Evolutionary conservation across 768 basidiomycete genomes (phyloP).

Genomic region (Kwoniella heveanensis): DNA sequence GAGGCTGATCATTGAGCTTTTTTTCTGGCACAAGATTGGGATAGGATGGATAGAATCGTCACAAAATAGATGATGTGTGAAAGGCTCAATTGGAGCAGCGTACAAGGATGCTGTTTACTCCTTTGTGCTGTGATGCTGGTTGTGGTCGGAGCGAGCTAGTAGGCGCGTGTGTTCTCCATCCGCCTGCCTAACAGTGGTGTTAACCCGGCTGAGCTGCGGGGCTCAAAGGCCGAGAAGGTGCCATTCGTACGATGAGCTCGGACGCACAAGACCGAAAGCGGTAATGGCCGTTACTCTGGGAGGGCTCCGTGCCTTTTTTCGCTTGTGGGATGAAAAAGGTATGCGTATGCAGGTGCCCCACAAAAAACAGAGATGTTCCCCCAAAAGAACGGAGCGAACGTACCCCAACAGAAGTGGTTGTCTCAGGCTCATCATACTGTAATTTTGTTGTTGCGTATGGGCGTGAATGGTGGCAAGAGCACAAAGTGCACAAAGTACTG

Average conservation of each 20-base stretch:
- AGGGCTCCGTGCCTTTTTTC: not conserved
- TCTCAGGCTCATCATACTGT: not conserved
- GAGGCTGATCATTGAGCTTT: not conserved
- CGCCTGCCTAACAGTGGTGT: too few species aligned
- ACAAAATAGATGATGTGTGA: not conserved
- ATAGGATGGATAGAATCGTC: too few species aligned
- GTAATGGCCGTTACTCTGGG: constrained; percentile 1
- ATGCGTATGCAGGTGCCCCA: not conserved
- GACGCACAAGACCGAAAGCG: not conserved
- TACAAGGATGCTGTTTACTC: not conserved
- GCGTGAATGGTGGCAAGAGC: too few species aligned
- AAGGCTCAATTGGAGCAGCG: not conserved
- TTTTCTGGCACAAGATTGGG: too few species aligned
- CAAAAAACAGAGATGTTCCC: not conserved
- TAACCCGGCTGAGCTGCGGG: too few species aligned
- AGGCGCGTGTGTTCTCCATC: too few species aligned
- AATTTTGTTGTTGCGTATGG: constrained; percentile 3
- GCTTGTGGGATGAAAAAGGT: too few species aligned
- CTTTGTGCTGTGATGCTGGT: not conserved
- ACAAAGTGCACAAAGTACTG: too few species aligned
- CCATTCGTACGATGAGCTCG: not conserved
- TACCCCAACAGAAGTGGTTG: not conserved
- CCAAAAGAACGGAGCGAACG: not conserved
- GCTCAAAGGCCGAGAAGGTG: not conserved
- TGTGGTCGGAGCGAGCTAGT: too few species aligned